Evolutionary conservation across 164 flowering plant species (phyloP), one percentile per base, ranked within the genome.

Genomic region (Paratinospora sagittata): DNA sequence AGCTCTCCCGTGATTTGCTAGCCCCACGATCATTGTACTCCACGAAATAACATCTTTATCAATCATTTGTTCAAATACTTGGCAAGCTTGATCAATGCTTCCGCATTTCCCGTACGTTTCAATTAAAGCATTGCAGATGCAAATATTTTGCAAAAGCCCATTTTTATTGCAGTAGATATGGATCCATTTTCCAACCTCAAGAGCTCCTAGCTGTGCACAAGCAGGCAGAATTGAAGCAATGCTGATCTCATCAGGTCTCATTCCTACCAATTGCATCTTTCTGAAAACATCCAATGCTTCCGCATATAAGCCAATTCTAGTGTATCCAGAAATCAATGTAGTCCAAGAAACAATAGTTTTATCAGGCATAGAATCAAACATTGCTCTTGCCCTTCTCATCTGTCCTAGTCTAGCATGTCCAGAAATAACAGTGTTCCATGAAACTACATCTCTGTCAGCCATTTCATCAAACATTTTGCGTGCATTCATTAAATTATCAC

Each of bases 101-200:
- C 82, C 82, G 70, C 82, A 77, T 75, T 77, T 77, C 10, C 86
- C 77, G 52, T 88, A 91, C 95, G 89, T 91, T 76, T 88, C 92
- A 21, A 89, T 87, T 63, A 91, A 72, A 16, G 97, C 93, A 79
- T 91, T 89, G 61, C 88, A 85, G 8, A 91, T 66, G 67, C 70
- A 72, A 30, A 78, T 81, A 55, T 82, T 80, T 65, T 36, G 27
- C 79, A 82, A 72, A 24, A 87, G 79, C 66, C 87, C 84, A 5
- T 78, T 81, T 76, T 73, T 88, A 12, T 81, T 85, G 0, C 87
- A 76, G 37, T 85, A 91, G 43, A 73, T 74, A 70, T 89, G 91
- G 62, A 91, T 86, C 97, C 94, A 87, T 73, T 83, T 82, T 61
- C 95, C 97, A 19, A 87, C 52, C 80, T 91, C 94, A 12, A 91